Evolutionary conservation across 139 green algal species (phyloP).

Genomic region (Closterium sp.): DNA sequence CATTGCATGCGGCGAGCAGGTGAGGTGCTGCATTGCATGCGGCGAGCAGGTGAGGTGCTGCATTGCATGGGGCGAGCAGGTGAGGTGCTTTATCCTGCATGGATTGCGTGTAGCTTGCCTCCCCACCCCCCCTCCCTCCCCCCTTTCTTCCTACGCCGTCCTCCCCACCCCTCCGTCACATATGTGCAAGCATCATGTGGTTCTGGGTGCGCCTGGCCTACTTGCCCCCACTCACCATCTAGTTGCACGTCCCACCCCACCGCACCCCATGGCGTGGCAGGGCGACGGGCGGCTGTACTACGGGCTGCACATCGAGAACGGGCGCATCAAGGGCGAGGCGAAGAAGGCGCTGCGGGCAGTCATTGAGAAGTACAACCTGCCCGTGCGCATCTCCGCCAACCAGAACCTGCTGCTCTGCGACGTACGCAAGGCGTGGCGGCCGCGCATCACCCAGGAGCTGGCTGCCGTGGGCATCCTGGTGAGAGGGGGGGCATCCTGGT

Average conservation of each 20-base stretch:
- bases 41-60: constrained; percentile 84
- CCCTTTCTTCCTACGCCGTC: no score
- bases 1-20: constrained; percentile 87
- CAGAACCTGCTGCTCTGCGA: constrained; percentile 95
- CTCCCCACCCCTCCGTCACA: no score
- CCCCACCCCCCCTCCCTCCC: neutral
- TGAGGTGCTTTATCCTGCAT: constrained; percentile 93
- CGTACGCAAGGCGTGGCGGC: constrained; percentile 69
- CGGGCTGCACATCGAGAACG: constrained; percentile 87
- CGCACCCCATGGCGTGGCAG: constrained; percentile 6
- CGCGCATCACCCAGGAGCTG: constrained; percentile 32
- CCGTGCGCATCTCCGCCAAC: constrained; percentile 56
- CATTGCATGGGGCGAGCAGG: constrained; percentile 87
- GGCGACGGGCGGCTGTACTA: constrained; percentile 66
- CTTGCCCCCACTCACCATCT: neutral
- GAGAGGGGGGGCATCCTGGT: neutral
- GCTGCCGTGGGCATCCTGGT: constrained; percentile 39
- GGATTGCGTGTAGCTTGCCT: no score
- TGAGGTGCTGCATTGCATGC: constrained; percentile 93
- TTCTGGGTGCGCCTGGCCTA: neutral
- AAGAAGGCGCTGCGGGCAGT: constrained; percentile 61
- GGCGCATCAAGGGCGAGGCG: constrained; percentile 60
- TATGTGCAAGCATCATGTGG: neutral
- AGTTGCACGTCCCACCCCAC: neutral
- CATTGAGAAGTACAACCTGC: constrained; percentile 61